Conservation (phyloP, 768 basidiomycete species). For the Asterophora parasitica region DNA sequence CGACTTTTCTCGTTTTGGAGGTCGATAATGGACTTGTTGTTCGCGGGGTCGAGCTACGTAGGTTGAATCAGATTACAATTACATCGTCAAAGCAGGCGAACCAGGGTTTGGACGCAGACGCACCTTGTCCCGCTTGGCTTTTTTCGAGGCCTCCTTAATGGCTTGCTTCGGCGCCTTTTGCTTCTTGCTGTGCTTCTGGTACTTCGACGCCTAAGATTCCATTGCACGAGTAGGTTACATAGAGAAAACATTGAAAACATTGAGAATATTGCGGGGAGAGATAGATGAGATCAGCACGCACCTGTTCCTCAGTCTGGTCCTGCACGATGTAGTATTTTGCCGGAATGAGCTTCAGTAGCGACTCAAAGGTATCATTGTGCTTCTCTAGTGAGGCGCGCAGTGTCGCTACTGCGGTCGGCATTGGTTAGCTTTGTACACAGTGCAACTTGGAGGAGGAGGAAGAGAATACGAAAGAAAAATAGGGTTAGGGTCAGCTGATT, state of each 20-base stretch:
- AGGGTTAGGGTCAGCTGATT: background rate
- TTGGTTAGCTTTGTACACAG: too few relatives aligned
- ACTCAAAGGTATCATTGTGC: constrained; percentile 86
- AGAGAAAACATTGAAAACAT: background rate
- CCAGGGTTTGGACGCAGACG: constrained; percentile 7
- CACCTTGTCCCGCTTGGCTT: constrained; percentile 86
- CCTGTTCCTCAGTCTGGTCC: constrained; percentile 68
- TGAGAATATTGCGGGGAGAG: background rate
- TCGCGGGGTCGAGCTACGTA: constrained; percentile 84
- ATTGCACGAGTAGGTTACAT: too few relatives aligned
- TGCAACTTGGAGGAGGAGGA: too few relatives aligned
- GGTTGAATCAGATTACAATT: background rate
- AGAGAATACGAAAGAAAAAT: background rate
- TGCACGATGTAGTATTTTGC: constrained; percentile 79
- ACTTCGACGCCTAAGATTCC: constrained; percentile 54
- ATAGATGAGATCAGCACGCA: constrained; percentile 20
- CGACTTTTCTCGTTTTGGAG: constrained; percentile 51
- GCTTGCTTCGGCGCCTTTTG: constrained; percentile 79
- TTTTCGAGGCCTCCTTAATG: constrained; percentile 84
- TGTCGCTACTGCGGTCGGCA: constrained; percentile 44
- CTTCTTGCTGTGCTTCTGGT: constrained; percentile 86
- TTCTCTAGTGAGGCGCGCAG: constrained; percentile 66
- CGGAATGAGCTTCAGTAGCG: constrained; percentile 80
- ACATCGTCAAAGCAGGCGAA: too few relatives aligned
- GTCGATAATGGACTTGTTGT: constrained; percentile 73